Conservation (phyloP, 2,329 filamentous ascomycete species). For the Fusarium concolor region DNA sequence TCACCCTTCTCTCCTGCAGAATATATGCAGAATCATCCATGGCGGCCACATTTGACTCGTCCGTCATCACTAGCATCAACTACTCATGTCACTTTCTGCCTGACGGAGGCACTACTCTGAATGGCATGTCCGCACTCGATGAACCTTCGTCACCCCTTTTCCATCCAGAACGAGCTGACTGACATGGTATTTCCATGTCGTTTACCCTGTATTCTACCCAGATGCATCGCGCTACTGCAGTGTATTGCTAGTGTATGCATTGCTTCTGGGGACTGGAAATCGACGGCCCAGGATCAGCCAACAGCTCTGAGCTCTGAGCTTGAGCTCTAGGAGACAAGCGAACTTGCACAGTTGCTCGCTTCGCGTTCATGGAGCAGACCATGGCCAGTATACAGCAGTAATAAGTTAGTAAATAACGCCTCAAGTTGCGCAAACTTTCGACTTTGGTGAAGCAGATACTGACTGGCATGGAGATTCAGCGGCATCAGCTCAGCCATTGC, state of each 20-base stretch:
- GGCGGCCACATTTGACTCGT: constrained; percentile 16
- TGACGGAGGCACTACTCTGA: constrained; percentile 14
- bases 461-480: neutral
- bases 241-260: constrained; percentile 37
- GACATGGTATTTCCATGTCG: constrained; percentile 32
- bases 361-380: too few relatives aligned
- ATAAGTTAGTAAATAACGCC: neutral
- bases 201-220: constrained; percentile 22
- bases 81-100: constrained; percentile 6
- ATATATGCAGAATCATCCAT: constrained; percentile 32
- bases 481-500: neutral
- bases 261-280: constrained; percentile 33
- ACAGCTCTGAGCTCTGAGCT: constrained; percentile 8
- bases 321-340: neutral
- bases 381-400: neutral
- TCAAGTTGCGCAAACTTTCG: neutral
- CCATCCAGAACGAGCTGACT: constrained; percentile 16
- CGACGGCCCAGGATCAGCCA: constrained; percentile 29
- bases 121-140: constrained; percentile 20
- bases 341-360: neutral
- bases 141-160: constrained; percentile 37
- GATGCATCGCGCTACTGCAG: constrained; percentile 46
- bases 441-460: neutral
- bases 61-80: constrained; percentile 15
- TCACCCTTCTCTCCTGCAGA: constrained; percentile 30